Base-by-base conservation (phyloP, 768 basidiomycete species). In the Piloderma croceum region DNA sequence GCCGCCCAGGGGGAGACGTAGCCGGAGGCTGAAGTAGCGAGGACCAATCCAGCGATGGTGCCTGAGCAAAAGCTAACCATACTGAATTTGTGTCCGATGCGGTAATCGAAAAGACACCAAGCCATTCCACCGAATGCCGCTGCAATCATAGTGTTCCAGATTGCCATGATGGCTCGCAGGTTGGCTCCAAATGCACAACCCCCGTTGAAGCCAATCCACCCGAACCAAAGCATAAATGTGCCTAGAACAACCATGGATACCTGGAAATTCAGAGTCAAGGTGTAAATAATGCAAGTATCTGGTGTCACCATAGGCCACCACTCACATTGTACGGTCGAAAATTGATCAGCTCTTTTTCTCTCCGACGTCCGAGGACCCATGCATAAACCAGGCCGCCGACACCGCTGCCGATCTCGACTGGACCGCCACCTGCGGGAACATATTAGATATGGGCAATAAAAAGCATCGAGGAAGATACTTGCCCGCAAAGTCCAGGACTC, bases 51-150 rank as follows among this genome's bases (percentile, higher is more conserved):
- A 18, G 89, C 83, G 46, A 94, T 86, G 15, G 89, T 88, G 18
- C 91, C 91, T 1, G 78, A 63, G 63, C 92, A 94, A 61, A 96
- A 85, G 22, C 90, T 89, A 49, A 94, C 89, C 76, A 90, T 90
- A 23, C 76, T 87, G 71, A 77, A 90, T 60, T 88, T 86, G 39
- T 79, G 69, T 59, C 90, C 86, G 41, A 85, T 67, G 24, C 88
- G 69, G 58, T 73, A 91, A 64, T 91, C 89, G 41, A 87, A 69
- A 39, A 81, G 59, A 52, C 82, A 87, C 89, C 90, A 92, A 24
- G 83, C 77, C 45, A 89, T 71, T 15, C 86, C 90, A 23, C 79
- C 88, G 46, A 86, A 79, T 3, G 88, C 83, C 25, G 87, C 84
- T 15, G 81, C 77, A 11, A 91, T 65, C 83, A 90, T 91, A 29